A percentile compares a stretch with the other conserved stretches of the same genome.
These are phyloP conservation scores for Inga oerstediana DNA, from an alignment of 306 rosid genomes.

Conservation along the genomic window DNA sequence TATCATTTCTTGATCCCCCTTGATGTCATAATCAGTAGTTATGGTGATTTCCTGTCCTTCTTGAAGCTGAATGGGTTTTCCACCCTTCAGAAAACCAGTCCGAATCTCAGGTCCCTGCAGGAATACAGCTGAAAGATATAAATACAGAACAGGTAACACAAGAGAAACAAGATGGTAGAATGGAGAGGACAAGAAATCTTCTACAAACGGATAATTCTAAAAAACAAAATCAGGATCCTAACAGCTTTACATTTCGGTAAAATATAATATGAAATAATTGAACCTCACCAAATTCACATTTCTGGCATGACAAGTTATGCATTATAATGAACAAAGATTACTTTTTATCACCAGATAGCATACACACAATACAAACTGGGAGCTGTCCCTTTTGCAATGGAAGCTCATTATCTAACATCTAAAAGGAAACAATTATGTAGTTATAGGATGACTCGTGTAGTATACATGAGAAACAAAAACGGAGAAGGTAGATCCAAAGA, in stretches of 20 bases:
- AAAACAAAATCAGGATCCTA: background rate
- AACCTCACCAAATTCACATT: background rate
- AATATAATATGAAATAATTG: background rate
- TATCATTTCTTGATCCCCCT: background rate
- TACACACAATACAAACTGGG: background rate
- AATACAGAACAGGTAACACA: background rate
- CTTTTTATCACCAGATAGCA: background rate
- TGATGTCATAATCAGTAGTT: slow-evolving; percentile 6
- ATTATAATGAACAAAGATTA: background rate
- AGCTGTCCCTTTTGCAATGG: background rate
- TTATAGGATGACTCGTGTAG: background rate
- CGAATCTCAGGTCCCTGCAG: slow-evolving; percentile 1
- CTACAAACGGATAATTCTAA: background rate
- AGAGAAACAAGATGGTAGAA: background rate
- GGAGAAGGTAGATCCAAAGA: background rate
- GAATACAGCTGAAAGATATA: background rate
- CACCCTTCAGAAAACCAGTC: background rate
- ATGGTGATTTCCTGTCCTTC: slow-evolving; percentile 9
- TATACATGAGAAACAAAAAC: background rate
- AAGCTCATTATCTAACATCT: background rate
- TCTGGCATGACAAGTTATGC: background rate
- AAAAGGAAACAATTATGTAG: background rate
- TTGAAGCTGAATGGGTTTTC: background rate
- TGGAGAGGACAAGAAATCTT: background rate
- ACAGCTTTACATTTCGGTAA: background rate